phyloP scores from a whole-genome alignment of 306 rosid species.

The Cotoneaster glaucophyllus region DNA sequence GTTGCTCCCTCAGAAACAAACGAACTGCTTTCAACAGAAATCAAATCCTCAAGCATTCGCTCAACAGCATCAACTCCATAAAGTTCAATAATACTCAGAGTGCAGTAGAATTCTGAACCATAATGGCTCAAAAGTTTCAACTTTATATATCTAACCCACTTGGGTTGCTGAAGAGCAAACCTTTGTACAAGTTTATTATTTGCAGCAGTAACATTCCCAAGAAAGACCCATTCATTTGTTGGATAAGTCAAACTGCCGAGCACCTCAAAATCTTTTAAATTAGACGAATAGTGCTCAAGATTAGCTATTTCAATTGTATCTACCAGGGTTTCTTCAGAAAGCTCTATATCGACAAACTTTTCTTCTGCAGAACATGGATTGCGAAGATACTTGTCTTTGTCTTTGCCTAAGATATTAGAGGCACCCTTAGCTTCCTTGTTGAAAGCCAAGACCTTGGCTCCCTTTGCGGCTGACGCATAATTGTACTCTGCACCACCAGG shows the following conservation, averaged over 20 bases:
- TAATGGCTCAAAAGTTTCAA: constrained; percentile 74
- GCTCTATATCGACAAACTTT: constrained; percentile 75
- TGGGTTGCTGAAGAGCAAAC: constrained; percentile 71
- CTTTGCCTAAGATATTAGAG: constrained; percentile 68
- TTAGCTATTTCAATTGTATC: constrained; percentile 81
- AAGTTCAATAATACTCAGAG: constrained; percentile 69
- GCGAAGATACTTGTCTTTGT: constrained; percentile 88
- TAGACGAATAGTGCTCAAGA: constrained; percentile 91
- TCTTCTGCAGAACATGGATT: constrained; percentile 91
- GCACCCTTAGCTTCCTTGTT: constrained; percentile 99
- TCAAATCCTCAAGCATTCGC: constrained; percentile 90
- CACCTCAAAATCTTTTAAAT: constrained; percentile 74
- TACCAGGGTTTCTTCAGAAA: constrained; percentile 93
- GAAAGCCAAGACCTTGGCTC: constrained; percentile 90
- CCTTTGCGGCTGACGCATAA: constrained; percentile 95
- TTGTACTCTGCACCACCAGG: constrained; percentile 87
- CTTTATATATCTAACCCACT: constrained; percentile 96
- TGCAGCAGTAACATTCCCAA: constrained; percentile 77
- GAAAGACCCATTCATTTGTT: constrained; percentile 71
- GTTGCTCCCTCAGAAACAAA: constrained; percentile 39
- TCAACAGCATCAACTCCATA: constrained; percentile 96
- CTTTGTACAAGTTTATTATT: constrained; percentile 74
- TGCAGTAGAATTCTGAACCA: constrained; percentile 93
- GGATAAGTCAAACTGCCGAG: constrained; percentile 81
- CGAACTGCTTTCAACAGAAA: constrained; percentile 44